Base-by-base conservation (phyloP, 208 protist species). In the Novymonas esmeraldas region DNA sequence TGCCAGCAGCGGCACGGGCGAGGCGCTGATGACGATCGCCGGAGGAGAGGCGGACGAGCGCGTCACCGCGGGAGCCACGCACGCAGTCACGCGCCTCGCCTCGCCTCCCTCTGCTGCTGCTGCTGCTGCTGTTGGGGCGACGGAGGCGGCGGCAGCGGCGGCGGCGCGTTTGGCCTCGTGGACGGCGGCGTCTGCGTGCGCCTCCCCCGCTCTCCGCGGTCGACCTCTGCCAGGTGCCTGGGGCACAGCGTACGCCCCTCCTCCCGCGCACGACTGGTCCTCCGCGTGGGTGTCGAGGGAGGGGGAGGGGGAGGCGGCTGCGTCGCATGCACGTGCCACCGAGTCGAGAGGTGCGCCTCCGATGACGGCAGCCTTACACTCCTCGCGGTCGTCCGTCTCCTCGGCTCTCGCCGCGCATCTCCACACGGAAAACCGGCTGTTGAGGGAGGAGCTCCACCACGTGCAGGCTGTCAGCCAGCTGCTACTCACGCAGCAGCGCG, bases 401-500 rank as follows among this genome's bases (percentile, higher is more conserved):
- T 29, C 33, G 4, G 24, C 48, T 3, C 28, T 52, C 33, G 18
- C 26, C 22, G 11, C 61, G 2, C 14, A 31, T 11, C 20, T 68
- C 26, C 34, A 11, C 13, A 58, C 38, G 6, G 54, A 75, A 31
- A 75, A 68, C n/a, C 61, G 42, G 33, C 67, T 75, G 29, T 51
- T 90, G 34, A 49, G 50, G 3, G 75, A 68, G 38, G 80, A 86
- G 64, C 58, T 84, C 29, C 58, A 74, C 20, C 63, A 87, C 48
- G 72, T 81, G 29, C 70, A 73, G 48, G 70, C 78, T 1, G 59
- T 82, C 22, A 70, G 70, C 4, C 76, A 72, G 42, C 64, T 84
- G 13, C 70, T 74, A 11, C 52, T 89, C 22, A 63, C 64, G n/a
- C 83, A 89, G 51, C 70, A 86, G 55, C 61, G 69, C 14, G 69